A percentile compares a stretch with the other conserved stretches of the same genome.
Evolutionary conservation across 441 rosid species (phyloP).

Genomic region (Aquilaria agallochum): DNA sequence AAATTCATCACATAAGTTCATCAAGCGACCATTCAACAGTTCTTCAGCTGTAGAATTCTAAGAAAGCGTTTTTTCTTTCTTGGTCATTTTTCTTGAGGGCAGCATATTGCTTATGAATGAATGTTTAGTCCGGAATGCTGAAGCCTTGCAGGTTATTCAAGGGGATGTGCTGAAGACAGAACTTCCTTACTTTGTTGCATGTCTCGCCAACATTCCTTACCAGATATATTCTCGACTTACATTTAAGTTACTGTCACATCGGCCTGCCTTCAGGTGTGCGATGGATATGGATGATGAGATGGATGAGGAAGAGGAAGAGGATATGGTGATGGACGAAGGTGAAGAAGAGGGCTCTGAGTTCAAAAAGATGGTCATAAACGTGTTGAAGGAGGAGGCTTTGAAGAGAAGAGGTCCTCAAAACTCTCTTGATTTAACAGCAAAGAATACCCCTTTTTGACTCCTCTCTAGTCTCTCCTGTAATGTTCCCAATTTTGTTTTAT

Average conservation of each 20-base stretch:
- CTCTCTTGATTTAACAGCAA: slow-evolving; percentile 30
- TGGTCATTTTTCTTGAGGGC: background rate
- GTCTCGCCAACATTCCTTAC: slow-evolving; percentile 90
- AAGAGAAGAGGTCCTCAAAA: slow-evolving; percentile 78
- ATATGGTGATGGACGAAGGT: slow-evolving; percentile 57
- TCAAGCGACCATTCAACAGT: no score
- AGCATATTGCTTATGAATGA: background rate
- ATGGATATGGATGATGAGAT: slow-evolving; percentile 53
- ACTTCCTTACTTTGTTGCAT: slow-evolving; percentile 83
- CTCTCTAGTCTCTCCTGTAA: no score
- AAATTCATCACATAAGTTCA: no score
- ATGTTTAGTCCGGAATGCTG: slow-evolving; percentile 2
- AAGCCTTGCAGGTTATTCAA: slow-evolving; percentile 60
- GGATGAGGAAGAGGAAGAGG: slow-evolving; percentile 34
- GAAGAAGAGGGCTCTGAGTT: slow-evolving; percentile 45
- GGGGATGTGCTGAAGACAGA: slow-evolving; percentile 89
- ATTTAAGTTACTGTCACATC: slow-evolving; percentile 64
- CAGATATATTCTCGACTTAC: slow-evolving; percentile 77
- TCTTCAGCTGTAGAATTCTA: background rate
- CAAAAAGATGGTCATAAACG: slow-evolving; percentile 54
- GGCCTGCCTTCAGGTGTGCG: slow-evolving; percentile 74
- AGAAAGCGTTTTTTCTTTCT: background rate
- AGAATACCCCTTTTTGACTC: background rate
- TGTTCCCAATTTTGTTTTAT: no score
- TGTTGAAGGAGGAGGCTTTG: slow-evolving; percentile 64